Base-by-base conservation (phyloP, 2,329 filamentous ascomycete genomes). In the Trichoderma cornu-damae region DNA sequence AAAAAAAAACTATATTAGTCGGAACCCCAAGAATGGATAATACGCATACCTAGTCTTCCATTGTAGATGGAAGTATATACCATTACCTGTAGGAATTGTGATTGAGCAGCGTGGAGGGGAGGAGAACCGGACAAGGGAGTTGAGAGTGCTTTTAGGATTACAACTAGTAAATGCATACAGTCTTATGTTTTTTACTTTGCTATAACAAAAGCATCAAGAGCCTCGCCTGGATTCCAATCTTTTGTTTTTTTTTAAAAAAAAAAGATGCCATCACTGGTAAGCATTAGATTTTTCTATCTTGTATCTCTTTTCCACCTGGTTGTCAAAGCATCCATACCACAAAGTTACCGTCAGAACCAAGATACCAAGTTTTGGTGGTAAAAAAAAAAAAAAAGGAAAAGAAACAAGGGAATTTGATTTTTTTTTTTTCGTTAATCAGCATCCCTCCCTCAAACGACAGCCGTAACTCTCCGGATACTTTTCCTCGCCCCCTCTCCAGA, bases 401-500 rank as follows among this genome's bases (percentile, higher is more conserved):
- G n/a, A n/a, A n/a, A n/a, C n/a, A n/a, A n/a, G n/a, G n/a, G n/a
- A n/a, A n/a, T n/a, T n/a, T n/a, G 14, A 16, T 18, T 52, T 48
- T 51, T 38, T 30, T 20, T 6, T 5, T 30, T 18, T 9, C 59
- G 37, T 53, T 8, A 26, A 52, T 30, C 30, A 28, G n/a, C 59
- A 14, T 32, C 6, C 32, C 20, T 12, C 16, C 9, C 32, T 47
- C 47, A 71, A 6, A 74, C 73, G 46, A 78, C 69, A 30, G 74
- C 76, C 43, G 79, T 89, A 43, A 96, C 83, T 65, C 91, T 84
- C 67, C 93, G 84, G 50, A 99, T 86, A 62, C 76, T 89, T 75
- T 86, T 89, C 73, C 93, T 85, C 16, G 87, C 81, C 3, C 94
- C 94, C 65, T 97, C 93, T 0, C 94, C 94, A 32, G 81, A 79